These are phyloP conservation scores for Geotrichum histeridarum DNA, from an alignment of 1,139 yeast genomes.

Conservation along the genomic window DNA sequence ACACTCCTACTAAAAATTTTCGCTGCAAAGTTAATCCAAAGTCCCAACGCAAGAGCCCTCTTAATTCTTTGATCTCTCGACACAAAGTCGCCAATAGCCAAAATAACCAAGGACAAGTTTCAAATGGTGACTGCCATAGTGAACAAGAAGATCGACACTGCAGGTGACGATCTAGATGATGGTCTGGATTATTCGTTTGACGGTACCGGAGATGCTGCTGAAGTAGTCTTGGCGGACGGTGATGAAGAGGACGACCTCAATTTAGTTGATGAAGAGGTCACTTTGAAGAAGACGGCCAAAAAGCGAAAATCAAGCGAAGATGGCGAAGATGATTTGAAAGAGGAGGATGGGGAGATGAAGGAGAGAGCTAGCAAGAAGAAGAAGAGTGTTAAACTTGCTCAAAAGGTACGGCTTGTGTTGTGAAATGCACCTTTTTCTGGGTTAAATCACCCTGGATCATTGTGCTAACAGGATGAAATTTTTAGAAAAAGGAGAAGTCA, in stretches of 20 bases:
- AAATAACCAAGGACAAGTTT: background rate
- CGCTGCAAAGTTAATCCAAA: background rate
- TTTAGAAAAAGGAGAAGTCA: slow-evolving; percentile 55
- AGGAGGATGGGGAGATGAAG: slow-evolving; percentile 18
- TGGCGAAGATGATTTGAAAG: slow-evolving; percentile 19
- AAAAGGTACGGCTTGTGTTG: slow-evolving; percentile 20
- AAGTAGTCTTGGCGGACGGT: slow-evolving; percentile 24
- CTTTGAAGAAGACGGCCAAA: slow-evolving; percentile 26
- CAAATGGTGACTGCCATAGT: background rate
- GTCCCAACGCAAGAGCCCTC: no score
- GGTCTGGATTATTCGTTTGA: slow-evolving; percentile 56
- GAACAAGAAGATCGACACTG: slow-evolving; percentile 13
- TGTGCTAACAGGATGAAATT: slow-evolving; percentile 38
- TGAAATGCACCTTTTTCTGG: no score
- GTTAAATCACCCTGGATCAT: background rate
- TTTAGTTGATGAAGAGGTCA: slow-evolving; percentile 29
- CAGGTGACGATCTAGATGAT: slow-evolving; percentile 61
- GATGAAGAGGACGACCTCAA: slow-evolving; percentile 39
- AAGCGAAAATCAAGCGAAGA: slow-evolving; percentile 22
- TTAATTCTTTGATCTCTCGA: background rate
- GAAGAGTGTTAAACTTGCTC: slow-evolving; percentile 23
- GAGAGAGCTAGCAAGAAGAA: slow-evolving; percentile 22
- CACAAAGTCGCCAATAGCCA: background rate
- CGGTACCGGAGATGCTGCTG: slow-evolving; percentile 34
- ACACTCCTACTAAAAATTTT: background rate